phyloP scores from a whole-genome alignment of 1,139 yeast species.

The Yamadazyma spencermartinsiae region DNA sequence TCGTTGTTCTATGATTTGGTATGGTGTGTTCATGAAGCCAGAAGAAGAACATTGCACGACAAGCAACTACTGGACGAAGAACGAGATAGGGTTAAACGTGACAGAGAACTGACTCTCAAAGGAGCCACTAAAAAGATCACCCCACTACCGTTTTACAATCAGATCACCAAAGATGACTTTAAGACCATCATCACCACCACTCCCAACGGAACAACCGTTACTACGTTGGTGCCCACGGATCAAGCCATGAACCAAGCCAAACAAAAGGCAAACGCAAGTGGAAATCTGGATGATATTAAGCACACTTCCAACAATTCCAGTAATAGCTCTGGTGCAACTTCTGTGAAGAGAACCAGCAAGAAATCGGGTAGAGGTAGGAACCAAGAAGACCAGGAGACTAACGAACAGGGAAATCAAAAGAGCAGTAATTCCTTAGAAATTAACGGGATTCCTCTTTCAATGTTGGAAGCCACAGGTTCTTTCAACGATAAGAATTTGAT shows the following conservation, averaged over 20 bases:
- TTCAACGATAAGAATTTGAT: constrained; percentile 31
- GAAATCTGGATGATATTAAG: background rate
- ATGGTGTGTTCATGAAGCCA: constrained; percentile 94
- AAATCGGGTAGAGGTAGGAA: background rate
- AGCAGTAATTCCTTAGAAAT: constrained; percentile 58
- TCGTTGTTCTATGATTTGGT: constrained; percentile 89
- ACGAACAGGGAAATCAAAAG: background rate
- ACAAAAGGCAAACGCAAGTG: constrained; percentile 48
- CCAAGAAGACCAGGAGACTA: background rate
- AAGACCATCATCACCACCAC: constrained; percentile 82
- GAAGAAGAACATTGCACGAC: constrained; percentile 65
- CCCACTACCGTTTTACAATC: constrained; percentile 91
- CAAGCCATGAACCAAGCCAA: constrained; percentile 63
- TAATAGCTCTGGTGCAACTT: background rate
- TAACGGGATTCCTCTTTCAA: constrained; percentile 77
- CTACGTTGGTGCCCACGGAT: constrained; percentile 86
- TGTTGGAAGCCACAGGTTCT: constrained; percentile 81
- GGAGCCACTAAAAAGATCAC: constrained; percentile 33
- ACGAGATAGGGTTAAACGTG: constrained; percentile 12
- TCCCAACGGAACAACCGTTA: constrained; percentile 89
- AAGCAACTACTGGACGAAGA: constrained; percentile 33
- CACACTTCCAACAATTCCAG: background rate
- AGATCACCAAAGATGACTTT: constrained; percentile 89
- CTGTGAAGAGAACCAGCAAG: background rate
- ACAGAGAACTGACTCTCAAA: constrained; percentile 8